Evolutionary conservation across 2,329 filamentous ascomycete genomes (phyloP).

Genomic region (Cladosporium sp.): DNA sequence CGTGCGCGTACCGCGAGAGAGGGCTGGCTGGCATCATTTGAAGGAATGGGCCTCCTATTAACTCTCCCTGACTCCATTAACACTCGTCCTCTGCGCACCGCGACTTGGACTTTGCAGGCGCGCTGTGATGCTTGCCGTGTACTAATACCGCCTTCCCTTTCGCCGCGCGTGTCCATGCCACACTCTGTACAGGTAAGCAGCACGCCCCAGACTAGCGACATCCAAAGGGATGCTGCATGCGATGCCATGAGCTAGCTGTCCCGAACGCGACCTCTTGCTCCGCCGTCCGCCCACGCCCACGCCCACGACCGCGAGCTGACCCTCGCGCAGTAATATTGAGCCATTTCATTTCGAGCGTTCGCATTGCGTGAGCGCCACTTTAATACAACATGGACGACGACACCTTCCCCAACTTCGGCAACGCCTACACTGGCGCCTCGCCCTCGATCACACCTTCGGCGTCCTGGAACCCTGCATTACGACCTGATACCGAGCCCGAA

Average conservation of each 20-base stretch:
- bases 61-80: neutral
- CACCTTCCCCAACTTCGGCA: conserved; percentile 38
- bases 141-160: conserved; percentile 4
- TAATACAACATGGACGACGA: conserved; percentile 21
- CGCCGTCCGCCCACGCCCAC: neutral
- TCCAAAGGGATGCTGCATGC: conserved; percentile 2
- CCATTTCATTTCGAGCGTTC: neutral
- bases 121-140: conserved; percentile 5
- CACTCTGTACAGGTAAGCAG: conserved; percentile 8
- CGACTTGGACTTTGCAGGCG: neutral
- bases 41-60: neutral
- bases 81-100: neutral
- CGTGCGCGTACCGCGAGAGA: neutral
- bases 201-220: neutral
- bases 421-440: conserved; percentile 31
- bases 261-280: neutral
- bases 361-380: conserved; percentile 1
- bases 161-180: neutral
- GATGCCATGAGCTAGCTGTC: conserved; percentile 6
- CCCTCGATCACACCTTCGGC: conserved; percentile 3
- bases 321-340: conserved; percentile 4
- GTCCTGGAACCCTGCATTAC: conserved; percentile 10
- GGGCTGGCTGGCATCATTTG: neutral
- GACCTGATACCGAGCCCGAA: neutral
- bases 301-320: conserved; percentile 7